phyloP scores from a whole-genome alignment of 768 basidiomycete genomes.

The Kwoniella shandongensis region DNA sequence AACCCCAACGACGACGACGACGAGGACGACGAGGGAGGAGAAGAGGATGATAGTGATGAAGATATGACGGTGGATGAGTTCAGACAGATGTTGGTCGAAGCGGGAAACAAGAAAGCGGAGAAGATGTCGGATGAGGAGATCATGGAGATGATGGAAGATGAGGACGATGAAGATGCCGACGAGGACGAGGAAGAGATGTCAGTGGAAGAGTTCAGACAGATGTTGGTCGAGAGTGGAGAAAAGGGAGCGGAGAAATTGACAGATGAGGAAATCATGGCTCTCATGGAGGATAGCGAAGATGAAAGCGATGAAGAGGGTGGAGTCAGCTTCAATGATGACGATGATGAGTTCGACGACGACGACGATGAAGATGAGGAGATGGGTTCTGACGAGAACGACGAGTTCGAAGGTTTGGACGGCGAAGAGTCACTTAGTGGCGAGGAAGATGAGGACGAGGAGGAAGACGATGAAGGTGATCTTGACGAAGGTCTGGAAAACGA shows the following conservation, averaged over 20 bases:
- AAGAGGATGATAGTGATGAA: conserved; percentile 52
- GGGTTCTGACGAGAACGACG: conserved; percentile 33
- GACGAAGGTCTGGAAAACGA: conserved; percentile 27
- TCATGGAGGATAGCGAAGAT: conserved; percentile 16
- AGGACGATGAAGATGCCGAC: conserved; percentile 48
- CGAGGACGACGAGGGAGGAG: conserved; percentile 49
- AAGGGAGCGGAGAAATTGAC: conserved; percentile 2
- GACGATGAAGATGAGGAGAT: conserved; percentile 56
- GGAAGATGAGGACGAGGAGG: conserved; percentile 24
- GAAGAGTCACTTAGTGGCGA: conserved; percentile 37
- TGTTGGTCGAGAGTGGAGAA: conserved; percentile 25
- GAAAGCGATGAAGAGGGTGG: conserved; percentile 26
- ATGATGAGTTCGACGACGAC: conserved; percentile 30
- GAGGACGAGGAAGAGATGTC: conserved; percentile 52
- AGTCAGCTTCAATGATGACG: conserved; percentile 16
- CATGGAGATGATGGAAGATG: conserved; percentile 27
- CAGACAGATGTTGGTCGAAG: conserved; percentile 30
- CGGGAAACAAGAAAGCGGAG: conserved; percentile 9
- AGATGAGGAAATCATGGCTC: not conserved
- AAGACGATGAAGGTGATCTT: conserved; percentile 44
- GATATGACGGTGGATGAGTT: conserved; percentile 42
- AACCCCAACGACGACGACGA: conserved; percentile 48
- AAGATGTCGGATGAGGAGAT: conserved; percentile 17
- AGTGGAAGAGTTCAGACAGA: conserved; percentile 20
- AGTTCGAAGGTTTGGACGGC: conserved; percentile 40